Conservation (phyloP, 805 yeast genomes). For the Saccharomycopsis microspora region DNA sequence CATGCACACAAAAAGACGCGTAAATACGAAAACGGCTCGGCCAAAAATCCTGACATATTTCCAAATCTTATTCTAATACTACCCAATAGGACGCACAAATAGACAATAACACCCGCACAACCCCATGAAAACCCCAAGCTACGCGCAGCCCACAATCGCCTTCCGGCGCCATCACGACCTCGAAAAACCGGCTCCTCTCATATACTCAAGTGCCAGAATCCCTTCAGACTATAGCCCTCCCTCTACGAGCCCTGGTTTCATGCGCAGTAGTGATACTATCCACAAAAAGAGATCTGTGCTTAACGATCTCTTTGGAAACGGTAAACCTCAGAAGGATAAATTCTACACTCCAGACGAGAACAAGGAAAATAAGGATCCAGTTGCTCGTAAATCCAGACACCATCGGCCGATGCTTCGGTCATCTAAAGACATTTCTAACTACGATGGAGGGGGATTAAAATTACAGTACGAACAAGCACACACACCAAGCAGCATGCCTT, state of each 20-base stretch:
- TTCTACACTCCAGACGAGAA: slow-evolving; percentile 4
- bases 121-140: slow-evolving; percentile 14
- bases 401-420: not conserved
- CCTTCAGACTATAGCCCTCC: not conserved
- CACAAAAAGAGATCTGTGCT: not conserved
- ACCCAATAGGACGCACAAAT: no score
- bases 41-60: no score
- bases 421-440: not conserved
- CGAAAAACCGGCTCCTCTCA: not conserved
- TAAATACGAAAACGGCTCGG: no score
- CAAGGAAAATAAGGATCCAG: slow-evolving; percentile 9
- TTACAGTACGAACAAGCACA: not conserved
- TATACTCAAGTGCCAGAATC: not conserved
- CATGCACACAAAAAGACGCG: no score
- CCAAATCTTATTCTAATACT: no score
- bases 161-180: slow-evolving; percentile 3
- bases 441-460: not conserved
- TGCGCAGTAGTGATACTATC: not conserved
- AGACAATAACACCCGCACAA: no score
- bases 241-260: not conserved
- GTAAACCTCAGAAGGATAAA: not conserved
- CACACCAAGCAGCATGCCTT: not conserved
- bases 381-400: not conserved
- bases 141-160: slow-evolving; percentile 19
- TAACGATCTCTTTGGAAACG: not conserved